A percentile compares a stretch with the other conserved stretches of the same genome.
Evolutionary conservation across 352 stramenopile genomes (phyloP).

Genomic region (Pilasporangium apinafurcum): DNA sequence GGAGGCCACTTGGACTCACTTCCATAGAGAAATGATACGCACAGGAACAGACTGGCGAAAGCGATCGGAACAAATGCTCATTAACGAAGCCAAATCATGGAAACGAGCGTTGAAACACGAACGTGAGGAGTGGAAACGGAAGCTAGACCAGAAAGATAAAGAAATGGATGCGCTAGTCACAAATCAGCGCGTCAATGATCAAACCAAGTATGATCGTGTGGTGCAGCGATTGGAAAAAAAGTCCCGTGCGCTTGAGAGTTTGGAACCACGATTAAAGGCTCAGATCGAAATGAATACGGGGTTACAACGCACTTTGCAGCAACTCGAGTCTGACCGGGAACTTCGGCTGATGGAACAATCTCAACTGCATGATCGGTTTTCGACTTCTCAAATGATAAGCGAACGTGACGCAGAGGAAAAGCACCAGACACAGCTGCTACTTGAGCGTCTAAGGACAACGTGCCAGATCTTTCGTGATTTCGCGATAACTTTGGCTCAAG

Average conservation of each 20-base stretch:
- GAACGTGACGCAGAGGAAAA: constrained; percentile 17
- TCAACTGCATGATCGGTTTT: constrained; percentile 28
- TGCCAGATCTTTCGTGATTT: constrained; percentile 23
- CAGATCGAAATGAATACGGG: constrained; percentile 18
- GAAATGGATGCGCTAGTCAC: constrained; percentile 38
- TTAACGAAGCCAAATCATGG: constrained; percentile 11
- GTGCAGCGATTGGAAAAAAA: constrained; percentile 34
- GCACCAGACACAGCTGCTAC: constrained; percentile 3
- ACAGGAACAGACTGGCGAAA: constrained; percentile 17
- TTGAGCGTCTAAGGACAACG: constrained; percentile 17
- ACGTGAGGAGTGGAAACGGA: constrained; percentile 32
- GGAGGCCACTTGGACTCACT: constrained; percentile 15
- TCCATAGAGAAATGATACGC: constrained; percentile 21
- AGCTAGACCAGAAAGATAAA: constrained; percentile 38
- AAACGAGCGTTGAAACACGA: constrained; percentile 24
- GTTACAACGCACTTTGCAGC: constrained; percentile 24
- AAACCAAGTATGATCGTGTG: constrained; percentile 49
- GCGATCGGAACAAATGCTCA: constrained; percentile 11
- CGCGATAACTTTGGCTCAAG: constrained; percentile 14
- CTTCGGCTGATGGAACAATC: constrained; percentile 21
- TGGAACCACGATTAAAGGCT: constrained; percentile 12
- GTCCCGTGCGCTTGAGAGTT: constrained; percentile 20
- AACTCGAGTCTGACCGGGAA: constrained; percentile 31
- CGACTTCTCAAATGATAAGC: constrained; percentile 17
- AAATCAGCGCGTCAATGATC: constrained; percentile 40